Conservation (phyloP, 2,329 filamentous ascomycete species). For the Alternaria sp. region DNA sequence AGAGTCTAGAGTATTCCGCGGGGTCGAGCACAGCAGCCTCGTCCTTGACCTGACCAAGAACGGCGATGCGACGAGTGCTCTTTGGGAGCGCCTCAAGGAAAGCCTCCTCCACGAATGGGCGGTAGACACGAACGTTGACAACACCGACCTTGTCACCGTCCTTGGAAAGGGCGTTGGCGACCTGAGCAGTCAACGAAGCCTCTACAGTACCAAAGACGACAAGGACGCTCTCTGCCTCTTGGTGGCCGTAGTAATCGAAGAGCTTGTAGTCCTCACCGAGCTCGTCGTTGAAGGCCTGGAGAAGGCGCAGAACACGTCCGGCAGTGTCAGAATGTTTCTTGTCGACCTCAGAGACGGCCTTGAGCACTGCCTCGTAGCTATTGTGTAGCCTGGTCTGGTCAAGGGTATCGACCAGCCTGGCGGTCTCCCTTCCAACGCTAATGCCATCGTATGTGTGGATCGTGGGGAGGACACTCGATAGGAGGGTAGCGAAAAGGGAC, state of each 20-base stretch:
- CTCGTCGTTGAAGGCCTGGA: constrained; percentile 84
- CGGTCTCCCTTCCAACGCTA: constrained; percentile 81
- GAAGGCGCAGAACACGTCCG: constrained; percentile 74
- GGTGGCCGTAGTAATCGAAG: constrained; percentile 93
- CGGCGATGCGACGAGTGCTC: constrained; percentile 77
- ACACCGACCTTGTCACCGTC: constrained; percentile 83
- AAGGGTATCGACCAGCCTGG: constrained; percentile 82
- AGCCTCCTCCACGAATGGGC: constrained; percentile 93
- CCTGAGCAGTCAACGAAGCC: constrained; percentile 83
- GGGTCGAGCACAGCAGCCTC: constrained; percentile 76
- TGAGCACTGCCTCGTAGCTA: constrained; percentile 72
- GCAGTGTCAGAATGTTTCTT: constrained; percentile 76
- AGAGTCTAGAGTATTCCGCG: constrained; percentile 83
- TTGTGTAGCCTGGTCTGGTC: constrained; percentile 74
- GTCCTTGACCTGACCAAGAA: constrained; percentile 87
- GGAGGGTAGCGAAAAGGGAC: constrained; percentile 83
- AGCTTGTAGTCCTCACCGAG: constrained; percentile 91
- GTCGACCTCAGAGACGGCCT: constrained; percentile 68
- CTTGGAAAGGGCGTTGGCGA: constrained; percentile 75
- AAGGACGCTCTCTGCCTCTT: constrained; percentile 79
- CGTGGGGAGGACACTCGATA: constrained; percentile 81
- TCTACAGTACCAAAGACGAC: constrained; percentile 95
- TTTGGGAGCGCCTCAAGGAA: constrained; percentile 84
- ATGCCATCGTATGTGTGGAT: constrained; percentile 91
- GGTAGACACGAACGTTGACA: constrained; percentile 91